Evolutionary conservation across 495 filamentous ascomycete genomes (phyloP).

Genomic region (Margaritispora aquatica): DNA sequence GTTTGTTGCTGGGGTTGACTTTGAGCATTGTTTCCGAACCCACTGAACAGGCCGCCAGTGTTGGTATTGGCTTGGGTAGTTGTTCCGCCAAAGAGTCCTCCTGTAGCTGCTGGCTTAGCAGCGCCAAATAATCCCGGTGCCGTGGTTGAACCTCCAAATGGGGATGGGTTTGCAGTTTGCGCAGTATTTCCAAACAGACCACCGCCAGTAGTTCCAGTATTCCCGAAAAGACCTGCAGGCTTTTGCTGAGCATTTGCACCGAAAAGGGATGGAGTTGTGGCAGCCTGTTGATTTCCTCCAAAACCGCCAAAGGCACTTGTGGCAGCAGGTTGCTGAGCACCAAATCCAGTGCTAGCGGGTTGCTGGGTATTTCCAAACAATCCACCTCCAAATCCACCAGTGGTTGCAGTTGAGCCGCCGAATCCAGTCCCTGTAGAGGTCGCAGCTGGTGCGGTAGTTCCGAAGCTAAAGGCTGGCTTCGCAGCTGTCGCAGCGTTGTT

Average conservation of each 20-base stretch:
- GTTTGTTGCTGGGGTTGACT: slow-evolving; percentile 53
- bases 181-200: slow-evolving; percentile 53
- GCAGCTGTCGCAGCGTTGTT: slow-evolving; percentile 18
- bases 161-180: slow-evolving; percentile 27
- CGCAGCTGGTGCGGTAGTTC: slow-evolving; percentile 26
- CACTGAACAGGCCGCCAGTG: slow-evolving; percentile 44
- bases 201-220: slow-evolving; percentile 40
- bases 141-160: slow-evolving; percentile 28
- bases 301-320: slow-evolving; percentile 24
- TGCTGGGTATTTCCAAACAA: slow-evolving; percentile 37
- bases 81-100: slow-evolving; percentile 50
- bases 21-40: slow-evolving; percentile 26
- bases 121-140: too few species aligned
- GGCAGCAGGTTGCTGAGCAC: slow-evolving; percentile 29
- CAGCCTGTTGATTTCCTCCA: slow-evolving; percentile 26
- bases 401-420: slow-evolving; percentile 28
- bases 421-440: slow-evolving; percentile 33
- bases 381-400: slow-evolving; percentile 30
- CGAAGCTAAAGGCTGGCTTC: slow-evolving; percentile 30
- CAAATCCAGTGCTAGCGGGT: slow-evolving; percentile 17
- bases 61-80: slow-evolving; percentile 33
- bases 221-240: slow-evolving; percentile 38
- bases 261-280: slow-evolving; percentile 36
- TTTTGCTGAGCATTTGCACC: slow-evolving; percentile 36
- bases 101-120: too few species aligned